Evolutionary conservation across 495 filamentous ascomycete genomes (phyloP).

Genomic region (Xylaria intraflava): DNA sequence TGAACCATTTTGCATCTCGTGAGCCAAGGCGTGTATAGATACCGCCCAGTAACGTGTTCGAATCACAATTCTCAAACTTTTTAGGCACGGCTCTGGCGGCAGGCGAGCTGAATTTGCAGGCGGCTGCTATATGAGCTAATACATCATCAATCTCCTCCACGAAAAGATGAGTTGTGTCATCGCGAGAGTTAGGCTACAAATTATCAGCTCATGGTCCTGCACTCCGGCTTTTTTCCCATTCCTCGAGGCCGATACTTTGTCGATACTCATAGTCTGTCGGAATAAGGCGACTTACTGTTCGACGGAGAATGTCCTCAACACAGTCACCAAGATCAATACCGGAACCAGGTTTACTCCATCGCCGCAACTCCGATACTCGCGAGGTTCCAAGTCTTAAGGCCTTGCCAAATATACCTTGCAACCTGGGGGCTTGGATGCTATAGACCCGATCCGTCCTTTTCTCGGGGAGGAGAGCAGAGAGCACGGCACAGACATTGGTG

Average conservation of each 20-base stretch:
- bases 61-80: slow-evolving; percentile 29
- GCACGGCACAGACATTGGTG: slow-evolving; percentile 52
- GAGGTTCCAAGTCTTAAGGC: slow-evolving; percentile 54
- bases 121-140: slow-evolving; percentile 57
- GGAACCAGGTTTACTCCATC: slow-evolving; percentile 49
- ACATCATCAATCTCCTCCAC: slow-evolving; percentile 69
- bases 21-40: slow-evolving; percentile 57
- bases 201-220: not conserved
- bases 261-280: not conserved
- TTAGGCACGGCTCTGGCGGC: slow-evolving; percentile 40
- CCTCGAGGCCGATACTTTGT: not conserved
- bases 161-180: slow-evolving; percentile 38
- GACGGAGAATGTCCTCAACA: slow-evolving; percentile 58
- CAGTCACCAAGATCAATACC: slow-evolving; percentile 63
- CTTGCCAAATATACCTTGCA: slow-evolving; percentile 59
- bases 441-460: slow-evolving; percentile 71
- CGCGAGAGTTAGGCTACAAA: slow-evolving; percentile 32
- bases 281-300: slow-evolving; percentile 46
- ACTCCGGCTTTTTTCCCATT: not conserved
- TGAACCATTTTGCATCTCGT: slow-evolving; percentile 83
- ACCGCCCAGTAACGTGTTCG: slow-evolving; percentile 43
- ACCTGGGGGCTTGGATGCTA: slow-evolving; percentile 49
- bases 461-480: slow-evolving; percentile 69
- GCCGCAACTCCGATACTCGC: slow-evolving; percentile 52
- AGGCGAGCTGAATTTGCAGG: slow-evolving; percentile 62